A percentile compares a stretch with the other conserved stretches of the same genome.
phyloP scores from a whole-genome alignment of 345 rosid species.

The Gossypium herbaceum region DNA sequence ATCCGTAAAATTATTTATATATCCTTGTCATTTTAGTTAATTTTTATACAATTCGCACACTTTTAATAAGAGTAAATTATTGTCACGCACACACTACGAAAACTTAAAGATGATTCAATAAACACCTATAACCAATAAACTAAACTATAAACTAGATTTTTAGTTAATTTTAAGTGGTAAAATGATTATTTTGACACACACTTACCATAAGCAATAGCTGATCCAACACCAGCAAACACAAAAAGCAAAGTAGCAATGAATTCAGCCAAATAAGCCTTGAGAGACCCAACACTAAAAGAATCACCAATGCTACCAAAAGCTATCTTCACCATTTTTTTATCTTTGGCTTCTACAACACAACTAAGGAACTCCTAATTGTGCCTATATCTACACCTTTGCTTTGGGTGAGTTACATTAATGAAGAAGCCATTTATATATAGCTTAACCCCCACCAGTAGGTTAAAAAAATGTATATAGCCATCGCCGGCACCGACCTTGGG shows the following conservation, averaged over 20 bases:
- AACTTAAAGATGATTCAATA: no score
- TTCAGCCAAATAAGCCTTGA: slow-evolving; percentile 71
- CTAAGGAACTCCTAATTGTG: not conserved
- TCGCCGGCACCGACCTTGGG: slow-evolving; percentile 47
- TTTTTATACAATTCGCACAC: no score
- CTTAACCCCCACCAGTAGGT: not conserved
- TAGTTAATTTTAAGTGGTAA: not conserved
- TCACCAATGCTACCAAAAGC: slow-evolving; percentile 64
- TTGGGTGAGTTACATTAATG: not conserved
- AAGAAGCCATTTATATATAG: slow-evolving; percentile 5
- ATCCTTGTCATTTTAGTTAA: no score
- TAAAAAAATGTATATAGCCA: slow-evolving; percentile 6
- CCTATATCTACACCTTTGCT: not conserved
- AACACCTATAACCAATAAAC: no score
- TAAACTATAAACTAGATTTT: no score
- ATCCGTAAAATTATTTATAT: no score
- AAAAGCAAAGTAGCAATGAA: slow-evolving; percentile 89
- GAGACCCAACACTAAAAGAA: slow-evolving; percentile 62
- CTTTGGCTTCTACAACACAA: not conserved
- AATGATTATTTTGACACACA: slow-evolving; percentile 4
- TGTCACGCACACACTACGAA: no score
- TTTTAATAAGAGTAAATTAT: no score
- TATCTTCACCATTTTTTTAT: slow-evolving; percentile 60
- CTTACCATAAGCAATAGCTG: slow-evolving; percentile 69
- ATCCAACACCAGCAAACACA: slow-evolving; percentile 95